These are phyloP conservation scores for Acer negundo DNA, from an alignment of 345 rosid species.

Conservation along the genomic window DNA sequence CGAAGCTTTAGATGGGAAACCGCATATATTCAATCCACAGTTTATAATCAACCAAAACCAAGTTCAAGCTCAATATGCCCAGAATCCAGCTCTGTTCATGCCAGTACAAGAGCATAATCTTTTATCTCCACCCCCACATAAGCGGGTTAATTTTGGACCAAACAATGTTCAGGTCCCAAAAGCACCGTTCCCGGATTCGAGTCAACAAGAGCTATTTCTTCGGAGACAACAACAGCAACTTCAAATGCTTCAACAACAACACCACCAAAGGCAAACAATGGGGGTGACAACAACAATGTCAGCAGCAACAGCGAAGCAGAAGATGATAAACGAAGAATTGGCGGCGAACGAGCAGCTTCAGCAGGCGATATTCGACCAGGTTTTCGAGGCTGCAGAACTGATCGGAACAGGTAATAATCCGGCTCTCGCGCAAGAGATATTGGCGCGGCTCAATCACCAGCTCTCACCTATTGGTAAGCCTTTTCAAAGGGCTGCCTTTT, in stretches of 20 bases:
- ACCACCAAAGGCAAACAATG: conserved; percentile 15
- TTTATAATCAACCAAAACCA: conserved; percentile 53
- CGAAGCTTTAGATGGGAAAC: conserved; percentile 47
- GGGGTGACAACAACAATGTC: conserved; percentile 21
- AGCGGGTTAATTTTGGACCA: conserved; percentile 48
- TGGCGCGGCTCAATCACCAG: conserved; percentile 99
- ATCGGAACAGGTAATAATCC: conserved; percentile 76
- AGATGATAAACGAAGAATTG: conserved; percentile 43
- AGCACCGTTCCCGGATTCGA: conserved; percentile 44
- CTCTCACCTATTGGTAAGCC: conserved; percentile 84
- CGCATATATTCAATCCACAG: conserved; percentile 48
- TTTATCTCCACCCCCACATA: conserved; percentile 50
- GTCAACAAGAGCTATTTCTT: conserved; percentile 47
- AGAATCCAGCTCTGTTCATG: conserved; percentile 48
- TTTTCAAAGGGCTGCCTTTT: conserved; percentile 75
- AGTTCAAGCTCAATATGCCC: conserved; percentile 42
- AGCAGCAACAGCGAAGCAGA: conserved; percentile 32
- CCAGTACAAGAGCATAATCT: conserved; percentile 55
- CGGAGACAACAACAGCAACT: conserved; percentile 40
- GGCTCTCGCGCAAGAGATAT: conserved; percentile 99
- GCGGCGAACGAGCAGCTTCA: conserved; percentile 61
- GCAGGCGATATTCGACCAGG: conserved; percentile 69
- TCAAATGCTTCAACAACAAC: conserved; percentile 44
- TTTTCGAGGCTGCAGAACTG: conserved; percentile 87
- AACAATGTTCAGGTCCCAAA: conserved; percentile 32